phyloP scores from a whole-genome alignment of 306 rosid species.

The Trichosanthes cucumerina region DNA sequence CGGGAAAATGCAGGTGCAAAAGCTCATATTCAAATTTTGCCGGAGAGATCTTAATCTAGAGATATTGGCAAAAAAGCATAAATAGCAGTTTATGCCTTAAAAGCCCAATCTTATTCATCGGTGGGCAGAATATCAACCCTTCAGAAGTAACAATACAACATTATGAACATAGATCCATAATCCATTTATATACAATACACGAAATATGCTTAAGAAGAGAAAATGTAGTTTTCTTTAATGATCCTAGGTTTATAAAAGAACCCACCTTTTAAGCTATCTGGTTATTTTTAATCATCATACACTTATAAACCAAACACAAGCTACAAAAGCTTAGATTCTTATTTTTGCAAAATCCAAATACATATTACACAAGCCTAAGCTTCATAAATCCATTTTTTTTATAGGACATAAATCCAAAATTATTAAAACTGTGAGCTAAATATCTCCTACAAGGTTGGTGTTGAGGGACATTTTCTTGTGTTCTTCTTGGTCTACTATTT shows the following conservation, averaged over 20 bases:
- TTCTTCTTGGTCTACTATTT: neutral
- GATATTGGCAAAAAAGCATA: neutral
- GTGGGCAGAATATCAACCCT: neutral
- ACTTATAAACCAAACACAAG: neutral
- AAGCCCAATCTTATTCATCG: neutral
- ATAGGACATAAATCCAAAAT: neutral
- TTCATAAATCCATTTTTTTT: neutral
- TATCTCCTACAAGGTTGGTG: neutral
- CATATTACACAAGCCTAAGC: neutral
- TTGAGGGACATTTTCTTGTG: neutral
- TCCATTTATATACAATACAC: neutral
- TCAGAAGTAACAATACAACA: neutral
- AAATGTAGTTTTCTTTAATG: neutral
- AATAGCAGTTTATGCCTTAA: neutral
- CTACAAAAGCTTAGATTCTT: neutral
- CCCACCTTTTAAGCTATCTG: neutral
- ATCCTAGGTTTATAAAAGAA: neutral
- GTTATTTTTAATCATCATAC: neutral
- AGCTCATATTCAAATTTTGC: neutral
- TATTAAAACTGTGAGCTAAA: neutral
- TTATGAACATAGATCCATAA: neutral
- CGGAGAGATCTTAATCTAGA: neutral
- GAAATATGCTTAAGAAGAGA: neutral
- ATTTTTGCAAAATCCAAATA: neutral
- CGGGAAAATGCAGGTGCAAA: neutral